phyloP scores from a whole-genome alignment of 176 grass and related monocot genomes.

The Paspalum vaginatum region DNA sequence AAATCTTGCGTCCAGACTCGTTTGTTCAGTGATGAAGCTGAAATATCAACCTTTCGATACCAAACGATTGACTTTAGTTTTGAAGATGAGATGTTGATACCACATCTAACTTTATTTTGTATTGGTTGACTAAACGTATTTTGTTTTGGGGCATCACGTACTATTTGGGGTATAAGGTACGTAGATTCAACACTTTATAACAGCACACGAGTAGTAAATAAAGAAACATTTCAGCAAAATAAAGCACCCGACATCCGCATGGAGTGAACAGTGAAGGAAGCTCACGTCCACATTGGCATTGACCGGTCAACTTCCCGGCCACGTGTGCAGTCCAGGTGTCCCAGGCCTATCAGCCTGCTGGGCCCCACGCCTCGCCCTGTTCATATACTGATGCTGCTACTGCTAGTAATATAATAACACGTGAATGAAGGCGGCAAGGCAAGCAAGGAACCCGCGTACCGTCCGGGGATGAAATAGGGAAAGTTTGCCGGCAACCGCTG shows the following conservation, averaged over 20 bases:
- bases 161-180: not conserved
- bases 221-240: not conserved
- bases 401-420: too few species aligned
- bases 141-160: not conserved
- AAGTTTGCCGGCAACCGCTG: not conserved
- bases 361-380: not conserved
- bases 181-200: not conserved
- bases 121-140: not conserved
- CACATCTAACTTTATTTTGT: not conserved
- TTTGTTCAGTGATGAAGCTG: not conserved
- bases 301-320: not conserved
- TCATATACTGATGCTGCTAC: not conserved
- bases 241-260: too few species aligned
- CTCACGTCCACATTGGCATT: not conserved
- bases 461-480: conserved; percentile 1
- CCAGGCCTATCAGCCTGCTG: not conserved
- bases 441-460: not conserved
- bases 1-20: not conserved
- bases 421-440: not conserved
- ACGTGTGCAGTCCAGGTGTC: not conserved
- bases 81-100: not conserved
- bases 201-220: not conserved
- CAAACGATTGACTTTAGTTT: not conserved
- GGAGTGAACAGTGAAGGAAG: too few species aligned
- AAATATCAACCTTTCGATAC: not conserved